Conservation (phyloP, 2,329 filamentous ascomycete species). For the Teratosphaeria viscida region DNA sequence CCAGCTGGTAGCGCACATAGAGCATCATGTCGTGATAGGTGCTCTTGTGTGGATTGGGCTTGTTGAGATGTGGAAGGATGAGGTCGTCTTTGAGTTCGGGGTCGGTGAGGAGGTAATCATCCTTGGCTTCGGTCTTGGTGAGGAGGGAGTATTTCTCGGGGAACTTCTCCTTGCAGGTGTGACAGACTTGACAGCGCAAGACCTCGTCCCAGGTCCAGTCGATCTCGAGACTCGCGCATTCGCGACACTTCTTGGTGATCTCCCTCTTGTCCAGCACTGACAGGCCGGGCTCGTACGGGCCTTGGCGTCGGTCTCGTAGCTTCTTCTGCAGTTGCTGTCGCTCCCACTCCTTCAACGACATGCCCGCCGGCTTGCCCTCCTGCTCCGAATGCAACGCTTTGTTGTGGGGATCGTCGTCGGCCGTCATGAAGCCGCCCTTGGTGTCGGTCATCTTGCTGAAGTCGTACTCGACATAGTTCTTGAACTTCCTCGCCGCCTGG, state of each 20-base stretch:
- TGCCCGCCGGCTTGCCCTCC: constrained; percentile 60
- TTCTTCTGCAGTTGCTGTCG: constrained; percentile 63
- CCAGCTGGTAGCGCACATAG: constrained; percentile 85
- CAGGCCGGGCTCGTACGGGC: constrained; percentile 82
- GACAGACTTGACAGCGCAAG: constrained; percentile 66
- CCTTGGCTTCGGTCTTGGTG: constrained; percentile 56
- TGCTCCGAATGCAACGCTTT: constrained; percentile 57
- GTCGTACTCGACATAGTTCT: constrained; percentile 94
- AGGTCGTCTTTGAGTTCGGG: constrained; percentile 73
- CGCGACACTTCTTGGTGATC: constrained; percentile 60
- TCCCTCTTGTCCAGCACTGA: constrained; percentile 53
- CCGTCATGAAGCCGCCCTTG: constrained; percentile 87
- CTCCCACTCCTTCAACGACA: constrained; percentile 91
- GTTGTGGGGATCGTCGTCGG: constrained; percentile 84
- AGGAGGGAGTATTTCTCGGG: background rate
- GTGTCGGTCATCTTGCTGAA: constrained; percentile 97
- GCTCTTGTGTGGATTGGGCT: constrained; percentile 80
- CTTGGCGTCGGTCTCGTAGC: constrained; percentile 61
- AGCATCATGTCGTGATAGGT: constrained; percentile 99
- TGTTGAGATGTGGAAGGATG: background rate
- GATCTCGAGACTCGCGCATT: constrained; percentile 76
- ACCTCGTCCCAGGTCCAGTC: constrained; percentile 92
- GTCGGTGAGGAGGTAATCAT: constrained; percentile 53
- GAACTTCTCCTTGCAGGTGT: constrained; percentile 62
- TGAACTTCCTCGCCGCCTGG: constrained; percentile 74